phyloP scores from a whole-genome alignment of 345 rosid species.

The Citrus inodora region DNA sequence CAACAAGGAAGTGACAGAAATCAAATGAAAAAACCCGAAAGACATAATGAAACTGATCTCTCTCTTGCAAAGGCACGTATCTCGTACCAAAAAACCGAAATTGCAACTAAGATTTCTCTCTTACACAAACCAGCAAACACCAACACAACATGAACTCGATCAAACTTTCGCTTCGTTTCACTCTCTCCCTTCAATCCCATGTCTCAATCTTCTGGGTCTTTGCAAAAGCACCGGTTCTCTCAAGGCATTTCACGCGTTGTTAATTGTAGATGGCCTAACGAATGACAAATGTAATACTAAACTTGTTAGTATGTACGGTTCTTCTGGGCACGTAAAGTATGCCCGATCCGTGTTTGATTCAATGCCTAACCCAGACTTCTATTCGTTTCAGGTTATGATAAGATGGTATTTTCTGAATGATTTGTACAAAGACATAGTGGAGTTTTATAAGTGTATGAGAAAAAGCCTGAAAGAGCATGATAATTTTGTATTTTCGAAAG shows the following conservation, averaged over 20 bases:
- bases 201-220: conserved; percentile 38
- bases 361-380: conserved; percentile 67
- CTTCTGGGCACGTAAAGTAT: conserved; percentile 36
- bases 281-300: conserved; percentile 50
- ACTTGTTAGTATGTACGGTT: conserved; percentile 58
- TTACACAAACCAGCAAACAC: conserved; percentile 5
- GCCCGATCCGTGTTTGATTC: conserved; percentile 74
- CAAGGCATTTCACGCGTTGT: conserved; percentile 37
- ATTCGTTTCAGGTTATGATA: conserved; percentile 66
- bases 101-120: conserved; percentile 22
- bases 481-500: conserved; percentile 50
- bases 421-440: conserved; percentile 34
- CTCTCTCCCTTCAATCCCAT: conserved; percentile 26
- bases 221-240: conserved; percentile 47
- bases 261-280: conserved; percentile 44
- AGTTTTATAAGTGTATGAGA: conserved; percentile 38
- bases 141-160: background rate
- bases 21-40: background rate
- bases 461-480: conserved; percentile 31
- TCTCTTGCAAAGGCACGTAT: conserved; percentile 12
- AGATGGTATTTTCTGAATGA: conserved; percentile 59
- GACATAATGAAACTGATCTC: conserved; percentile 13
- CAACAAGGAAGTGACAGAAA: background rate
- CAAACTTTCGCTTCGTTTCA: conserved; percentile 16
- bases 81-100: conserved; percentile 12